A percentile compares a stretch with the other conserved stretches of the same genome.
These are phyloP conservation scores for Sclerotinia minor DNA, from an alignment of 2,329 filamentous ascomycete genomes.

Conservation along the genomic window DNA sequence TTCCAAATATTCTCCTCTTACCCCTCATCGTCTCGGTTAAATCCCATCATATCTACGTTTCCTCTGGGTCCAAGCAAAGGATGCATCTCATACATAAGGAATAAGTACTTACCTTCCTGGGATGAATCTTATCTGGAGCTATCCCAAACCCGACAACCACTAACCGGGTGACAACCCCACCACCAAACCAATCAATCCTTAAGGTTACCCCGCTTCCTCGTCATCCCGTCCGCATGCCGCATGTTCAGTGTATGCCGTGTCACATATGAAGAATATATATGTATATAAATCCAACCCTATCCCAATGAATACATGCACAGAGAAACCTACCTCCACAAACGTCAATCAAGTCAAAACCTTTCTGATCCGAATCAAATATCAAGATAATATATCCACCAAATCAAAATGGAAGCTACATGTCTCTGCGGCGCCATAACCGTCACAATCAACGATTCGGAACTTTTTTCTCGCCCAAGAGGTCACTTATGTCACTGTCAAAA, in stretches of 20 bases:
- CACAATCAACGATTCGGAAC: constrained; percentile 49
- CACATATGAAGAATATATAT: background rate
- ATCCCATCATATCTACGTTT: too few relatives aligned
- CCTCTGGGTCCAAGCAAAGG: too few relatives aligned
- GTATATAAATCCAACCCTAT: background rate
- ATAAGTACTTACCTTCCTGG: background rate
- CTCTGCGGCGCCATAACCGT: constrained; percentile 51
- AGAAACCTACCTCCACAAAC: background rate
- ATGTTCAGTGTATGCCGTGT: background rate
- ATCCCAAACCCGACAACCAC: background rate
- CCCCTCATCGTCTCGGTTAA: too few relatives aligned
- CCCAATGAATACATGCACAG: background rate
- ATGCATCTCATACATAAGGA: too few relatives aligned
- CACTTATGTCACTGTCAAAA: constrained; percentile 54
- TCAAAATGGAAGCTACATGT: constrained; percentile 44
- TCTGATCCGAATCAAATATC: background rate
- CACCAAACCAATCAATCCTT: background rate
- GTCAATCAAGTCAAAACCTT: background rate
- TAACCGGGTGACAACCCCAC: background rate
- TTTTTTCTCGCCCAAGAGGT: constrained; percentile 47
- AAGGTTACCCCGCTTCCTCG: background rate
- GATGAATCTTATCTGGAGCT: background rate
- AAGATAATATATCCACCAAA: background rate
- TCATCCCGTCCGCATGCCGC: constrained; percentile 5
- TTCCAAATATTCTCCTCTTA: too few relatives aligned